Conservation (phyloP, 2,329 filamentous ascomycete species). For the Pseudogymnoascus sp. region DNA sequence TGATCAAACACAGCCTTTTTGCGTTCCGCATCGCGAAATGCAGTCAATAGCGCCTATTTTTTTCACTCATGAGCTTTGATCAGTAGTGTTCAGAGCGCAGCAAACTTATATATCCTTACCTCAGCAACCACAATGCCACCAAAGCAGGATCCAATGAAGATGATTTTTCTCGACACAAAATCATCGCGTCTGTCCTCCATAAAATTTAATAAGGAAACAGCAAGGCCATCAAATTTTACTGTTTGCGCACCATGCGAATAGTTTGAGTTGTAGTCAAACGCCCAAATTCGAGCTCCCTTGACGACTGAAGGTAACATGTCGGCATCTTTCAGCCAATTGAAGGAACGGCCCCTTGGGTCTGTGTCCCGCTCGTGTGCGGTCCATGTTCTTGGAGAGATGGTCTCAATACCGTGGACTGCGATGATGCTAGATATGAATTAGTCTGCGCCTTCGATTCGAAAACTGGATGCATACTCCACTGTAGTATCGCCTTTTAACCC, state of each 20-base stretch:
- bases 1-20: neutral
- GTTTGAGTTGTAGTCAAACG: neutral
- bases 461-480: neutral
- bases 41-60: neutral
- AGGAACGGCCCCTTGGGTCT: neutral
- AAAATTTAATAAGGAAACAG: neutral
- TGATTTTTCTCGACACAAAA: neutral
- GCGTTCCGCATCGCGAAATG: neutral
- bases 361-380: neutral
- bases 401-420: neutral
- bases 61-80: neutral
- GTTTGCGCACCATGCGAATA: neutral
- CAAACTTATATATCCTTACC: neutral
- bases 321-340: neutral
- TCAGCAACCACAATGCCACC: neutral
- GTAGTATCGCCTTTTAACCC: neutral
- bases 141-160: neutral
- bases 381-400: neutral
- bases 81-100: neutral
- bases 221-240: neutral
- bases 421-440: neutral
- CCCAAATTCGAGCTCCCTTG: neutral
- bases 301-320: neutral
- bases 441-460: neutral
- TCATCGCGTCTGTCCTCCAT: neutral